These are phyloP conservation scores for Sicyos baderoa DNA, from an alignment of 306 rosid genomes.

Conservation along the genomic window DNA sequence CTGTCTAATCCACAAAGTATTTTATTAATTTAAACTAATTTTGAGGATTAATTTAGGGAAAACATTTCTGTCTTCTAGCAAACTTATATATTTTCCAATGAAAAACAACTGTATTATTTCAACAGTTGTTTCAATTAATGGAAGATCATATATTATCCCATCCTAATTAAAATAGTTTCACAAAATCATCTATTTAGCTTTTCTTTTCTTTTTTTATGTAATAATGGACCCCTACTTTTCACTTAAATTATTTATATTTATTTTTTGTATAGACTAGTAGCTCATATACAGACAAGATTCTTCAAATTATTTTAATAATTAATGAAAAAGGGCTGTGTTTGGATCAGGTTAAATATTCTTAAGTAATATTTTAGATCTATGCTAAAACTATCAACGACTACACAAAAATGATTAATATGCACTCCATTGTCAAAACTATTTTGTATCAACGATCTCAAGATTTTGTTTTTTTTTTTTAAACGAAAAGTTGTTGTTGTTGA, in stretches of 20 bases:
- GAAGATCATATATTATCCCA: neutral
- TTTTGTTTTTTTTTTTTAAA: neutral
- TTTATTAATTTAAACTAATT: neutral
- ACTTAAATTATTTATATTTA: neutral
- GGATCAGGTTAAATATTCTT: conserved; percentile 1
- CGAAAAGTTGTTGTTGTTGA: neutral
- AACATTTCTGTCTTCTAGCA: neutral
- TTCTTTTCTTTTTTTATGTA: neutral
- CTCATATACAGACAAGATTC: conserved; percentile 11
- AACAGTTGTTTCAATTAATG: conserved; percentile 11
- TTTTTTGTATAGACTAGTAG: neutral
- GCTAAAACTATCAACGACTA: neutral
- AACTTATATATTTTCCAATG: neutral
- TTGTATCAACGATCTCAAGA: too few species aligned
- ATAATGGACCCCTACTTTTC: conserved; percentile 12
- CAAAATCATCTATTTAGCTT: neutral
- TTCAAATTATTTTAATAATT: neutral
- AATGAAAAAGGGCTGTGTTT: neutral
- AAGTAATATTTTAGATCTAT: neutral
- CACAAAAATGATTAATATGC: neutral
- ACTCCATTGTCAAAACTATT: neutral
- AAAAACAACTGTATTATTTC: conserved; percentile 16
- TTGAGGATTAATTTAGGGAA: neutral
- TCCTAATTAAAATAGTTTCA: conserved; percentile 1
- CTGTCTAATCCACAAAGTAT: neutral